Conservation (phyloP, 73 alveolate genomes). For the Tetrahymena elliotti region DNA sequence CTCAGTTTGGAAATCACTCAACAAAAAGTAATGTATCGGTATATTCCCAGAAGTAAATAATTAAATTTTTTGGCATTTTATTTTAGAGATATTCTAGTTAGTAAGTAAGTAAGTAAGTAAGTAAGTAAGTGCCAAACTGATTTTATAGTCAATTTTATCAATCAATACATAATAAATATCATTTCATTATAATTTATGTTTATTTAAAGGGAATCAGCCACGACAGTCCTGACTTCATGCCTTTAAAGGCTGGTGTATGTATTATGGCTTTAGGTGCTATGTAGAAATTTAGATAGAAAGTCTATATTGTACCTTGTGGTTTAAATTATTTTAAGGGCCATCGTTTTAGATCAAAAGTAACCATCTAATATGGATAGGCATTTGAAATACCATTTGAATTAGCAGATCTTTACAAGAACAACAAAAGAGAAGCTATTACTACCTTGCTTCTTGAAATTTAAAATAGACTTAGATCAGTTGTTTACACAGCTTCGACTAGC, state of each 20-base stretch:
- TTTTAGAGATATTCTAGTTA: not conserved
- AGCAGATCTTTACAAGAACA: constrained; percentile 57
- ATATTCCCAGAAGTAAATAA: constrained; percentile 93
- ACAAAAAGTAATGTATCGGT: constrained; percentile 81
- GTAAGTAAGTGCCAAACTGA: too few species aligned
- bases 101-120: too few species aligned
- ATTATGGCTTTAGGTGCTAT: constrained; percentile 92
- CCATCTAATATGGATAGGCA: constrained; percentile 88
- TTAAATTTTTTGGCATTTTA: too few species aligned
- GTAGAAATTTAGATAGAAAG: constrained; percentile 73
- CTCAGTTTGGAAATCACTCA: constrained; percentile 66
- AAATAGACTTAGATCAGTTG: constrained; percentile 70
- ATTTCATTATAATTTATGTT: too few species aligned
- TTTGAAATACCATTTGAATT: constrained; percentile 67
- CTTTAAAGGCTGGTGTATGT: constrained; percentile 93
- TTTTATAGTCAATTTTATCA: too few species aligned
- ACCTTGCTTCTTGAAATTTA: constrained; percentile 46
- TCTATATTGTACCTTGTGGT: constrained; percentile 84
- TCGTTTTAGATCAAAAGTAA: constrained; percentile 82
- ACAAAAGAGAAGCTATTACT: constrained; percentile 75
- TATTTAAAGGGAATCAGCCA: constrained; percentile 71
- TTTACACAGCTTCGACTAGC: constrained; percentile 81
- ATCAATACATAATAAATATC: too few species aligned
- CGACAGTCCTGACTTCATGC: constrained; percentile 82
- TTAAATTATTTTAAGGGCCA: constrained; percentile 86